Evolutionary conservation across 345 rosid genomes (phyloP).

Genomic region (Eucalyptus caleyi): DNA sequence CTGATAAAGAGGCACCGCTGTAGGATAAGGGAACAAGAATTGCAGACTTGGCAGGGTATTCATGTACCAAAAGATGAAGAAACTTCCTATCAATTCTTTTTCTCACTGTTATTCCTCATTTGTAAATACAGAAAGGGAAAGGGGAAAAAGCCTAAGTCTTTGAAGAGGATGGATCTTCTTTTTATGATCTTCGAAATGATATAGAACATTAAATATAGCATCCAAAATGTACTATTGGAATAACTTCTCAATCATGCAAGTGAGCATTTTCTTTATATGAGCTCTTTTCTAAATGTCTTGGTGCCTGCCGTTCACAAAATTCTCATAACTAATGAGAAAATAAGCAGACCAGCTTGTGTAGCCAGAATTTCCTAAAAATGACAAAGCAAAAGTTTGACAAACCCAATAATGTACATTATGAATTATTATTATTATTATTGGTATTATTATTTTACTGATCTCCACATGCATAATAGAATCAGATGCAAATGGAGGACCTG

Average conservation of each 20-base stretch:
- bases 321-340: neutral
- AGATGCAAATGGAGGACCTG: neutral
- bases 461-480: neutral
- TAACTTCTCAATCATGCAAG: neutral
- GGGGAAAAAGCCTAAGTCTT: neutral
- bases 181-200: neutral
- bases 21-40: neutral
- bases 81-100: neutral
- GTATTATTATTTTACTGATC: neutral
- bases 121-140: neutral
- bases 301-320: neutral
- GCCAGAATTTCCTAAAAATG: neutral
- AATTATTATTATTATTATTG: neutral
- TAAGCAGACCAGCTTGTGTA: neutral
- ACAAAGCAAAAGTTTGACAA: neutral
- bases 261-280: neutral
- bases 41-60: neutral
- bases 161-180: neutral
- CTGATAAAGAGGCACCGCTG: neutral
- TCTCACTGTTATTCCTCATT: neutral
- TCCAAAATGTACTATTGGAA: neutral
- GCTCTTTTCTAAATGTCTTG: neutral
- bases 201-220: neutral
- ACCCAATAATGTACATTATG: neutral
- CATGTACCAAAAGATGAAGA: neutral